These are phyloP conservation scores for Pyricularia sp. DNA, from an alignment of 2,329 filamentous ascomycete species.

Conservation along the genomic window DNA sequence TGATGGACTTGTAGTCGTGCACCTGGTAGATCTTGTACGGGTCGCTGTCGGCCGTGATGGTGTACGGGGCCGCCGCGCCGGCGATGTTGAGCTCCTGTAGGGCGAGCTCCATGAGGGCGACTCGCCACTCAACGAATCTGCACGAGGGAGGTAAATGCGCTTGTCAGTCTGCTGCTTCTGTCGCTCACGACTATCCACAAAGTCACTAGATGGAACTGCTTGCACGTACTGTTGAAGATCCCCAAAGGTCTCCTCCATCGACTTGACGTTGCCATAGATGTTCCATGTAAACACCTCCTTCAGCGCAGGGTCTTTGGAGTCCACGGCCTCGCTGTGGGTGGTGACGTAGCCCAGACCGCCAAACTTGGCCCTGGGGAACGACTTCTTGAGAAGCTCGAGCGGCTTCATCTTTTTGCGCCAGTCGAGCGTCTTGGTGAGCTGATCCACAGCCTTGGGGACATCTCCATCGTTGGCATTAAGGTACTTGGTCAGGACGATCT, in stretches of 20 bases:
- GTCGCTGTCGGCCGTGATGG: constrained; percentile 63
- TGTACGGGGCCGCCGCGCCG: constrained; percentile 45
- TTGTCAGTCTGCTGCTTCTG: background rate
- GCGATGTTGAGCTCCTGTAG: constrained; percentile 58
- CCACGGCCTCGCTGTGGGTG: constrained; percentile 41
- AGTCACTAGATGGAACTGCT: background rate
- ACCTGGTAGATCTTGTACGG: constrained; percentile 87
- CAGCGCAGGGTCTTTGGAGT: constrained; percentile 21
- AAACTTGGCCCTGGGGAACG: constrained; percentile 59
- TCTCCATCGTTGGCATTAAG: constrained; percentile 79
- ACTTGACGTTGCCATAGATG: constrained; percentile 78
- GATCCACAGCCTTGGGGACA: constrained; percentile 57
- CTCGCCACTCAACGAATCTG: constrained; percentile 82
- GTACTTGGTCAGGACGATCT: constrained; percentile 84
- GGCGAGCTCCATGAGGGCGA: constrained; percentile 80
- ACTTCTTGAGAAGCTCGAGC: constrained; percentile 46
- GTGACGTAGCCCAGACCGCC: constrained; percentile 70
- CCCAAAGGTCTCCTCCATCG: constrained; percentile 68
- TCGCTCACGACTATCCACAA: background rate
- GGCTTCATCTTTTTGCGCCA: constrained; percentile 75
- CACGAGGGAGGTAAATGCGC: background rate
- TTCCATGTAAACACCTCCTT: constrained; percentile 77
- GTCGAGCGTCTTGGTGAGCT: constrained; percentile 64
- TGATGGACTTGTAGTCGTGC: constrained; percentile 83
- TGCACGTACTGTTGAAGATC: constrained; percentile 62